Conservation (phyloP, 768 basidiomycete genomes). For the Hydnomerulius pinastri region DNA sequence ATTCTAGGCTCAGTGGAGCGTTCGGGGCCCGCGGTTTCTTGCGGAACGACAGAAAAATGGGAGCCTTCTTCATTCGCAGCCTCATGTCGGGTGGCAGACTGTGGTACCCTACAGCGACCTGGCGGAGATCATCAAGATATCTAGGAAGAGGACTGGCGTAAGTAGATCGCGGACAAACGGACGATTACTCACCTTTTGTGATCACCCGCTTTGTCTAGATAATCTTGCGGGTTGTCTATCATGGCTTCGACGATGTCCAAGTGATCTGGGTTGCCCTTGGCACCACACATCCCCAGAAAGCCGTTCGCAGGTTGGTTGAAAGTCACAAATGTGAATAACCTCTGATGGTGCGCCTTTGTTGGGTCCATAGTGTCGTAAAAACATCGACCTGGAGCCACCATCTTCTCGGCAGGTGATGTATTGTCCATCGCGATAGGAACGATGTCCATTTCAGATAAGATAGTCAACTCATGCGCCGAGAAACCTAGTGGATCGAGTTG, state of each 20-base stretch:
- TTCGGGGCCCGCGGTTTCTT: slow-evolving; percentile 32
- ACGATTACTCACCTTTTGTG: too few relatives aligned
- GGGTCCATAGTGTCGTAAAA: slow-evolving; percentile 51
- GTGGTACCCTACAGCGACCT: slow-evolving; percentile 68
- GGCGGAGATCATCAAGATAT: slow-evolving; percentile 78
- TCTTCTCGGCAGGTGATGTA: too few relatives aligned
- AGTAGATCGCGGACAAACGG: not conserved
- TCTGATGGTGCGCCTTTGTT: slow-evolving; percentile 54
- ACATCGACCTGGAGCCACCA: slow-evolving; percentile 61
- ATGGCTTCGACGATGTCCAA: slow-evolving; percentile 73
- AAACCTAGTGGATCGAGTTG: slow-evolving; percentile 48
- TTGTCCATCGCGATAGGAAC: slow-evolving; percentile 61
- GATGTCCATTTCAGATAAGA: slow-evolving; percentile 56
- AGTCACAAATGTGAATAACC: slow-evolving; percentile 81
- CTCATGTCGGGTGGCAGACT: slow-evolving; percentile 43
- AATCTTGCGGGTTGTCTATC: slow-evolving; percentile 63
- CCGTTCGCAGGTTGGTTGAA: slow-evolving; percentile 75
- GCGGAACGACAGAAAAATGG: slow-evolving; percentile 72
- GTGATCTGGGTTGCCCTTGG: slow-evolving; percentile 79
- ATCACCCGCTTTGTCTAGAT: slow-evolving; percentile 70
- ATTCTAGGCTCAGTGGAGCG: slow-evolving; percentile 20
- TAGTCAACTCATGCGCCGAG: slow-evolving; percentile 47
- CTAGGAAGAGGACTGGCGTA: slow-evolving; percentile 39
- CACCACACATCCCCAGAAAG: slow-evolving; percentile 82
- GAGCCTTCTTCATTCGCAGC: slow-evolving; percentile 59